Percentiles rank a stretch among this genome's conserved stretches.
These are phyloP conservation scores for Aureobasidium sp. DNA, from an alignment of 2,329 filamentous ascomycete genomes.

Conservation along the genomic window DNA sequence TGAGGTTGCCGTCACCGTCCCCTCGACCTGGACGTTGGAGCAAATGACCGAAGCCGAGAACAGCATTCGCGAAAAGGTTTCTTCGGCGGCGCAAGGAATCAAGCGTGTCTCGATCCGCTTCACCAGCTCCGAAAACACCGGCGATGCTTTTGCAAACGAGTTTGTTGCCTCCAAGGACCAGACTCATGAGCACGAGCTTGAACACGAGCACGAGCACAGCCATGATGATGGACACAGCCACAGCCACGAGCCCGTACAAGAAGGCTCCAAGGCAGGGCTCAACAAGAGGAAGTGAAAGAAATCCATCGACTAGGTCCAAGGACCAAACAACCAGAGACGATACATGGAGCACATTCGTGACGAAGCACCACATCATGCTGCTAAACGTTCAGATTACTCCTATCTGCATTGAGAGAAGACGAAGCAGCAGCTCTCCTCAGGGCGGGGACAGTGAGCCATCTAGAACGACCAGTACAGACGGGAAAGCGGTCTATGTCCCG, in stretches of 20 bases:
- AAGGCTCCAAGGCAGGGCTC: not conserved
- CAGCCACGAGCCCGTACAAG: constrained; percentile 4
- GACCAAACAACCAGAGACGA: not conserved
- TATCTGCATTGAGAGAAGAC: not conserved
- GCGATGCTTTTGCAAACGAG: constrained; percentile 64
- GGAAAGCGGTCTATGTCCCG: not conserved
- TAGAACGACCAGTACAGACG: no score
- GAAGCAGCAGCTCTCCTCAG: not conserved
- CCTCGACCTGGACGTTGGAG: constrained; percentile 67
- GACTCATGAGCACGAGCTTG: constrained; percentile 22
- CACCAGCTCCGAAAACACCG: constrained; percentile 57
- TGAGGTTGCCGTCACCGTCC: constrained; percentile 79
- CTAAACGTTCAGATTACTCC: not conserved
- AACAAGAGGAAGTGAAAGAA: not conserved
- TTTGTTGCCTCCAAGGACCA: constrained; percentile 32
- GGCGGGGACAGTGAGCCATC: not conserved
- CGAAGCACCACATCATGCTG: not conserved
- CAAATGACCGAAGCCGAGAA: constrained; percentile 66
- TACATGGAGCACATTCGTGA: not conserved
- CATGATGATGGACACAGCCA: constrained; percentile 8
- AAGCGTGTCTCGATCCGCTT: constrained; percentile 80
- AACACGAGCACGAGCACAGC: constrained; percentile 22
- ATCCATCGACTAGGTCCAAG: not conserved
- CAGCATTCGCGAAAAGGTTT: constrained; percentile 63
- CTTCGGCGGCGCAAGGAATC: constrained; percentile 72